Percentiles rank a stretch among this genome's conserved stretches.
phyloP scores from a whole-genome alignment of 2,329 filamentous ascomycete genomes.

The Alternaria solani region DNA sequence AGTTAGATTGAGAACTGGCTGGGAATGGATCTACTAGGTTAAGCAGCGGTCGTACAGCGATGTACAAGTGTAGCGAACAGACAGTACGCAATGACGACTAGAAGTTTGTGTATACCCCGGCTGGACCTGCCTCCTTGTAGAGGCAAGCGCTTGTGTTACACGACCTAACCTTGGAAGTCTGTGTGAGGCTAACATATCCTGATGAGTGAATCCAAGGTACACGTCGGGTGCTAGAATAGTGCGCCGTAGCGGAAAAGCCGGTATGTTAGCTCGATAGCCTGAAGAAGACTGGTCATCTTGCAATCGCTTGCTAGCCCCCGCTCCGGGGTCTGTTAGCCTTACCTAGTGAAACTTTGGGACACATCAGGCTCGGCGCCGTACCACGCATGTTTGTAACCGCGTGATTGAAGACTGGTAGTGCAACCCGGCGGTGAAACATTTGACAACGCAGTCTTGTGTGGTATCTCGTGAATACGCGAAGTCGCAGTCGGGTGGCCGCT shows the following conservation, averaged over 20 bases:
- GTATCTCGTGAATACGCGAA: conserved; percentile 7
- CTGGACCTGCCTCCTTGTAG: conserved; percentile 12
- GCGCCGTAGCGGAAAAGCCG: conserved; percentile 2
- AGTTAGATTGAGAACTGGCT: conserved; percentile 22
- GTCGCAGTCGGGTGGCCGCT: conserved; percentile 3
- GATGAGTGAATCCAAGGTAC: conserved; percentile 3
- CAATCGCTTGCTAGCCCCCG: conserved; percentile 5
- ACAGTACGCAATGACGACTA: conserved; percentile 27
- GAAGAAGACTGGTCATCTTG: not conserved
- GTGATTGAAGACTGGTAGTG: conserved; percentile 21
- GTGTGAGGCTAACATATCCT: not conserved
- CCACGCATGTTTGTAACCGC: conserved; percentile 28
- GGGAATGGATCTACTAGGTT: conserved; percentile 14
- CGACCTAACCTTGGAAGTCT: not conserved
- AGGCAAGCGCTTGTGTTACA: conserved; percentile 18
- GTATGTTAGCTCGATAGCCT: conserved; percentile 6
- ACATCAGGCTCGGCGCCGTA: conserved; percentile 25
- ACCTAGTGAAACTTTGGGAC: conserved; percentile 27
- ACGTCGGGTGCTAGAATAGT: not conserved
- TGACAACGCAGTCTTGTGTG: conserved; percentile 31
- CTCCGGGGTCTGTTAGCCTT: not conserved
- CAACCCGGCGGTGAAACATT: conserved; percentile 31
- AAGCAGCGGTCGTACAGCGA: conserved; percentile 29
- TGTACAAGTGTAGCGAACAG: conserved; percentile 19
- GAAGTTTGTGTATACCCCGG: conserved; percentile 22